Conservation (phyloP, 345 rosid species). For the Noccaea caerulescens region DNA sequence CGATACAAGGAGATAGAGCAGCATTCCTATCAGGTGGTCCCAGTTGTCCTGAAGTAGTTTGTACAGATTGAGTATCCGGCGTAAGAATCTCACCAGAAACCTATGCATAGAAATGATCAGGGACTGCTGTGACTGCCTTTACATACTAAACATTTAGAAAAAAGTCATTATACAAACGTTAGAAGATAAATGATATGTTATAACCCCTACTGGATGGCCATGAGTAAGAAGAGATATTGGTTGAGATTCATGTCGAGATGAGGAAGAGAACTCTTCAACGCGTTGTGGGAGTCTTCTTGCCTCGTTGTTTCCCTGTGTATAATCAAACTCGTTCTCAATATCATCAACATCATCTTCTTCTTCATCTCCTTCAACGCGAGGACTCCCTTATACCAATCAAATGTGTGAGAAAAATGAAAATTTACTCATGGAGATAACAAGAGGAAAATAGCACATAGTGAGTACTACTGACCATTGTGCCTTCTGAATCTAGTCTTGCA, state of each 20-base stretch:
- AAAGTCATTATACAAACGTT: background rate
- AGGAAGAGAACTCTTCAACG: slow-evolving; percentile 80
- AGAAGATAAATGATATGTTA: background rate
- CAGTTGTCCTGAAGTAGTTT: slow-evolving; percentile 89
- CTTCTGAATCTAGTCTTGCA: slow-evolving; percentile 93
- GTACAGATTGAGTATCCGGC: slow-evolving; percentile 76
- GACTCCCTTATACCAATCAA: slow-evolving; percentile 65
- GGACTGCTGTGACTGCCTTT: background rate
- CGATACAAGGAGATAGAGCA: slow-evolving; percentile 69
- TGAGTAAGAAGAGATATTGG: slow-evolving; percentile 83
- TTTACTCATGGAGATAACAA: background rate
- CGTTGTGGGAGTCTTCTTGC: slow-evolving; percentile 66
- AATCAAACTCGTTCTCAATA: slow-evolving; percentile 83
- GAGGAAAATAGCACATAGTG: background rate
- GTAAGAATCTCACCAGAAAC: slow-evolving; percentile 93
- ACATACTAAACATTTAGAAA: no score
- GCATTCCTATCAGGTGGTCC: slow-evolving; percentile 73
- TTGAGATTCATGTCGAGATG: slow-evolving; percentile 85
- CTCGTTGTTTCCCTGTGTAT: slow-evolving; percentile 63
- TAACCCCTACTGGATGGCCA: slow-evolving; percentile 64
- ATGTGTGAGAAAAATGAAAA: background rate
- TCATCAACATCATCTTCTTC: slow-evolving; percentile 91
- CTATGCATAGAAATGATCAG: slow-evolving; percentile 43
- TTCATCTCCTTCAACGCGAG: slow-evolving; percentile 83
- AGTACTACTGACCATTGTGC: slow-evolving; percentile 63